Base-by-base conservation (phyloP, 345 rosid species). In the Gossypium anomalum region DNA sequence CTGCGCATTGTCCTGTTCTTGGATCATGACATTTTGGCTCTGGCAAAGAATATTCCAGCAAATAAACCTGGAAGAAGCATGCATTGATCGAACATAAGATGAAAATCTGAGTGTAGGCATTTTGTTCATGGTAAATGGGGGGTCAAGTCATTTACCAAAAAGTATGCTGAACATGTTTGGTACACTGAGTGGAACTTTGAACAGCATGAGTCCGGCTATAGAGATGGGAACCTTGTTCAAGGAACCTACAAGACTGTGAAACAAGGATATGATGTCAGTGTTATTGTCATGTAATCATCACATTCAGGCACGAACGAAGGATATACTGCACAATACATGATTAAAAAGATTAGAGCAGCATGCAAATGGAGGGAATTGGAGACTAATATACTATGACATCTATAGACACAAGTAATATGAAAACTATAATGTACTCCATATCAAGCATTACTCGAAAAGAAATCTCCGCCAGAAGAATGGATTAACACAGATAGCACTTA, bases 161-260 rank as follows among this genome's bases (percentile, higher is more conserved):
- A 91, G 84, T 78, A 93, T 88, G 83, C 98, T 95, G 90, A 88
- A 89, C 78, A 86, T 56, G 76, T 87, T 95, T 52, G 97, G 80
- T 53, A 89, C 59, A 77, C 93, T 95, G 60, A 91, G 82, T 34
- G 97, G 97, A 78, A 89, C 96, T 6, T 88, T 82, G 96, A 95
- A 95, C 84, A 89, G 58, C 15, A 85, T 77, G 19, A 92, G 80
- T 77, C 97, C 97, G 58, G 88, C 89, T 59, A 94, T 47, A 17
- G 98, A 89, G 70, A 94, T 80, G 0, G 97, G 99, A 83, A 92
- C 88, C 87, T 95, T 92, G 90, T 95, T 95, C 65, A 92, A 76
- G 51, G 98, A 95, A 79, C 96, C 94, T 65, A 92, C 97, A 76
- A 95, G 82, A 73, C 97, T 95, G 87, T 61, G 73, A 47, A 73